Conservation (phyloP, 2,329 filamentous ascomycete genomes). For the Knoxdaviesia proteae region DNA sequence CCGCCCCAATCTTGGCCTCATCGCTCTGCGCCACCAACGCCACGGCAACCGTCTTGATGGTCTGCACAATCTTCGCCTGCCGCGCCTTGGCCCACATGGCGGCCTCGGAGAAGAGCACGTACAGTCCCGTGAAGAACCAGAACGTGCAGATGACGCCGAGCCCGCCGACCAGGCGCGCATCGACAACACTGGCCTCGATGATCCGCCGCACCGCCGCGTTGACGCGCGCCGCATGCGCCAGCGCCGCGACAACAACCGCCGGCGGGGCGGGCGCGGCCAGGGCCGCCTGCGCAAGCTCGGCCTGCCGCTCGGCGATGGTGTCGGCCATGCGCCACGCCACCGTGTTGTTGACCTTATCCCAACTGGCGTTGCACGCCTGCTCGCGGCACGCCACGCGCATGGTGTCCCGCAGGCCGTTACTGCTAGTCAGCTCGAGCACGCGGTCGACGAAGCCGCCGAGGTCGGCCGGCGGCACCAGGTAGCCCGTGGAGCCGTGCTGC, state of each 20-base stretch:
- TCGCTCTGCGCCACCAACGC: too few relatives aligned
- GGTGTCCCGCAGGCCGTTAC: slow-evolving; percentile 18
- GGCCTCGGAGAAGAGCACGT: slow-evolving; percentile 26
- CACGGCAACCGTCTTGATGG: too few relatives aligned
- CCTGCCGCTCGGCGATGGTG: slow-evolving; percentile 22
- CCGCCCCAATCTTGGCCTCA: too few relatives aligned
- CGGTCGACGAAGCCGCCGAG: slow-evolving; percentile 34
- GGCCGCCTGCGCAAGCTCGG: slow-evolving; percentile 3
- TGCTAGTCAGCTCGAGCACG: slow-evolving; percentile 25
- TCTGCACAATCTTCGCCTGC: neutral
- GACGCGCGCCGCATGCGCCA: slow-evolving; percentile 16
- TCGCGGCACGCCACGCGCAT: slow-evolving; percentile 27
- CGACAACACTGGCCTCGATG: slow-evolving; percentile 6
- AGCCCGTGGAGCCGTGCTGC: slow-evolving; percentile 36
- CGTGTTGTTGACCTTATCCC: slow-evolving; percentile 52
- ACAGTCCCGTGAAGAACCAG: slow-evolving; percentile 26
- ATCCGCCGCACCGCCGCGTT: slow-evolving; percentile 22
- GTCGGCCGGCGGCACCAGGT: slow-evolving; percentile 37
- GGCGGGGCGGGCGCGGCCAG: slow-evolving; percentile 3
- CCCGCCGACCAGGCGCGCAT: slow-evolving; percentile 22
- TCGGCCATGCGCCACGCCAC: slow-evolving; percentile 43
- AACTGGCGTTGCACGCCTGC: slow-evolving; percentile 42
- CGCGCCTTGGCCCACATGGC: slow-evolving; percentile 13
- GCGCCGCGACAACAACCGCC: slow-evolving; percentile 6
- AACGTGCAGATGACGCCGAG: slow-evolving; percentile 24